A percentile compares a stretch with the other conserved stretches of the same genome.
Evolutionary conservation across 768 basidiomycete genomes (phyloP).

Genomic region (Fomitopsis pulvina): DNA sequence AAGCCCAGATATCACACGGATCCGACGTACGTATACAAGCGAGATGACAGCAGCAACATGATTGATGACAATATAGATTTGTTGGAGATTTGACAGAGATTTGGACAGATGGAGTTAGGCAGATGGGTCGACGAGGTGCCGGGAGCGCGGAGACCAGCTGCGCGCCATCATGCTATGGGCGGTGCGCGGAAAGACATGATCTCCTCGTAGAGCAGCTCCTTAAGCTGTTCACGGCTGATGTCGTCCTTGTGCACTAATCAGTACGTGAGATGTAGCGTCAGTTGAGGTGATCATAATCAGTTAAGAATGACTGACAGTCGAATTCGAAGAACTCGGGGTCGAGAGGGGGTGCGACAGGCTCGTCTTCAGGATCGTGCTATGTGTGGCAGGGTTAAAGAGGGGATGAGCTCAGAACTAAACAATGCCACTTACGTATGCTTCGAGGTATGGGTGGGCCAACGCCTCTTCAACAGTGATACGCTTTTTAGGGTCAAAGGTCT

Average conservation of each 20-base stretch:
- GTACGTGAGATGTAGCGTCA: not conserved
- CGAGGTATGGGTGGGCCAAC: constrained; percentile 89
- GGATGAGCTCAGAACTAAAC: constrained; percentile 1
- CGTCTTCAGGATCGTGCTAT: constrained; percentile 93
- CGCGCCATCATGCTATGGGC: constrained; percentile 34
- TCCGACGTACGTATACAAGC: constrained; percentile 3
- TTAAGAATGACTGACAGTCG: constrained; percentile 54
- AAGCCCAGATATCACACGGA: not conserved
- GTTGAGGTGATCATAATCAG: not conserved
- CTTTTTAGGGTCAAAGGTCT: constrained; percentile 98
- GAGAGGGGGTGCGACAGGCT: constrained; percentile 92
- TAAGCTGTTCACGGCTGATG: constrained; percentile 91
- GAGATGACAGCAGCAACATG: not conserved
- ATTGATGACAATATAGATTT: not conserved
- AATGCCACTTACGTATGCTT: constrained; percentile 76
- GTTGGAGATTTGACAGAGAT: not conserved
- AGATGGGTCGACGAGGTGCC: not conserved
- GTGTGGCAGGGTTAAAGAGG: constrained; percentile 5
- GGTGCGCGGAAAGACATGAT: constrained; percentile 83
- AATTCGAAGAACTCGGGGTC: constrained; percentile 97
- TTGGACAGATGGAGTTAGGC: not conserved
- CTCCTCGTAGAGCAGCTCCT: constrained; percentile 90
- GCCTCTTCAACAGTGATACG: constrained; percentile 93
- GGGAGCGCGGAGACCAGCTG: not conserved
- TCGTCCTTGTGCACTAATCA: constrained; percentile 85